These are phyloP conservation scores for Platanthera guangdongensis DNA, from an alignment of 106 monocot genomes.

Conservation along the genomic window DNA sequence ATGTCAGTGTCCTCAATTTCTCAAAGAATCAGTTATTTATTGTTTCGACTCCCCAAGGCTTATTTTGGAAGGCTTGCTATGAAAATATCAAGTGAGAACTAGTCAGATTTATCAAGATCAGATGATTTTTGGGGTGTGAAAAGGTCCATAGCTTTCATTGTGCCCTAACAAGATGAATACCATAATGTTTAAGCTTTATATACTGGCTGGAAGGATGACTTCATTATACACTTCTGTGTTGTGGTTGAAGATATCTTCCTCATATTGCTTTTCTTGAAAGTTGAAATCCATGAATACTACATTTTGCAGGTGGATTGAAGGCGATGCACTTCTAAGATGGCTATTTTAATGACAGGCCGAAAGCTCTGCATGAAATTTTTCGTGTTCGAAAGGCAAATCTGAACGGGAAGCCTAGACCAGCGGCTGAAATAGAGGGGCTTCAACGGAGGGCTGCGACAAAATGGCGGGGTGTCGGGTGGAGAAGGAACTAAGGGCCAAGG, in stretches of 20 bases:
- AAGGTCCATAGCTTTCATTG: background rate
- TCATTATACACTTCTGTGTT: too few relatives aligned
- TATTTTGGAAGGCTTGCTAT: constrained; percentile 67
- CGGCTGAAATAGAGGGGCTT: too few relatives aligned
- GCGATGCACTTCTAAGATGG: constrained; percentile 71
- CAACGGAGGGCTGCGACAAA: too few relatives aligned
- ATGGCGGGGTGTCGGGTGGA: too few relatives aligned
- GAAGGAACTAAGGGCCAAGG: too few relatives aligned
- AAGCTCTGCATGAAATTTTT: constrained; percentile 70
- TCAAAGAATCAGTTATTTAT: constrained; percentile 52
- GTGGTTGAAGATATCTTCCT: background rate
- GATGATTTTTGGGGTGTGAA: background rate
- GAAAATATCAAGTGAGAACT: constrained; percentile 58
- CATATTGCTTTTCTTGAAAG: background rate
- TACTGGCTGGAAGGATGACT: background rate
- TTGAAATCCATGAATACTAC: constrained; percentile 7
- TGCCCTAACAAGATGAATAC: background rate
- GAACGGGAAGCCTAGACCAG: too few relatives aligned
- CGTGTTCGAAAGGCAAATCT: constrained; percentile 50
- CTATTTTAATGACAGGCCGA: constrained; percentile 75
- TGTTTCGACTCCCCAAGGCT: constrained; percentile 55
- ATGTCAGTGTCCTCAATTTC: constrained; percentile 86
- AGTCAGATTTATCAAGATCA: background rate
- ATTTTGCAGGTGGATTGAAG: constrained; percentile 74
- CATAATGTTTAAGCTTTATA: background rate